phyloP scores from a whole-genome alignment of 495 filamentous ascomycete genomes.

The Hypoxylon lienhwacheense region DNA sequence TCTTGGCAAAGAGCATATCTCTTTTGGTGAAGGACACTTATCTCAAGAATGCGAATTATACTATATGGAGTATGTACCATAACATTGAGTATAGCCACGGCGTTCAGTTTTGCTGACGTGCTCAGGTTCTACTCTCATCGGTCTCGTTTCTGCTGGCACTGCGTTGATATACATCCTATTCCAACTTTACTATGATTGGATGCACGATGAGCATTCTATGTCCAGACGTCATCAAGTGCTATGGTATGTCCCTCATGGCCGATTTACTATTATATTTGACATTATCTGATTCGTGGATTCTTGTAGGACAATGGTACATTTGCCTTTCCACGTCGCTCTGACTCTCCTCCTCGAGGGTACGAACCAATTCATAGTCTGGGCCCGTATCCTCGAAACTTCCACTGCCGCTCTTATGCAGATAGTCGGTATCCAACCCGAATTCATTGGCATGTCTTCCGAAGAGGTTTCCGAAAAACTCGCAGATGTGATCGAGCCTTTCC shows the following conservation, averaged over 20 bases:
- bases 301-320: conserved; percentile 61
- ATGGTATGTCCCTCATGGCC: conserved; percentile 53
- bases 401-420: conserved; percentile 11
- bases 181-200: conserved; percentile 71
- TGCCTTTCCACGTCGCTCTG: conserved; percentile 66
- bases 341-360: conserved; percentile 38
- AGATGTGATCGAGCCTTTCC: conserved; percentile 24
- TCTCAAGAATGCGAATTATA: conserved; percentile 49
- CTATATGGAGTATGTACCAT: conserved; percentile 36
- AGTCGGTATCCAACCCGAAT: background rate
- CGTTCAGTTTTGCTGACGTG: conserved; percentile 22
- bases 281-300: conserved; percentile 11
- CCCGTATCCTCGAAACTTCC: conserved; percentile 31
- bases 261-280: conserved; percentile 37
- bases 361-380: conserved; percentile 45
- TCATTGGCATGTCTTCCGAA: conserved; percentile 5
- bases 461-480: conserved; percentile 14
- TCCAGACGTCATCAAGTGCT: conserved; percentile 45
- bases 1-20: conserved; percentile 30
- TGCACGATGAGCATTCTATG: conserved; percentile 53
- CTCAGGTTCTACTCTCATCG: conserved; percentile 38
- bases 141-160: conserved; percentile 49
- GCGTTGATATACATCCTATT: conserved; percentile 64
- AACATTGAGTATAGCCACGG: background rate
- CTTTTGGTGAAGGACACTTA: conserved; percentile 32